A percentile compares a stretch with the other conserved stretches of the same genome.
phyloP scores from a whole-genome alignment of 768 basidiomycete species.

The Cystobasidium tubakii region DNA sequence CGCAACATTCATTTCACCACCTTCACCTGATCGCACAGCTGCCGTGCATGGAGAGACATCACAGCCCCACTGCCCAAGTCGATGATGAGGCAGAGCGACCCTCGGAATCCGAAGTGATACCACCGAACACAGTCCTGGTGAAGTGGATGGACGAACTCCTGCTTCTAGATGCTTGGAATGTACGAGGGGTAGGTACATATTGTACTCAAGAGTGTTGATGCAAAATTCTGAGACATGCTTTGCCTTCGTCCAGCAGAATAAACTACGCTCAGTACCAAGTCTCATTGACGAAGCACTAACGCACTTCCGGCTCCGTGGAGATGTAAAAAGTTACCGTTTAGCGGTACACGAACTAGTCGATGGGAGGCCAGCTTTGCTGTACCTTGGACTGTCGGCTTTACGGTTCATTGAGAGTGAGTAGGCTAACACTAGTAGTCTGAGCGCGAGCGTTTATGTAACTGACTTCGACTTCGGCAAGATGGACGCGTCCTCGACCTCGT shows the following conservation, averaged over 20 bases:
- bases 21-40: no score
- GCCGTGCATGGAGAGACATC: neutral
- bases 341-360: conserved; percentile 23
- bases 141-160: conserved; percentile 23
- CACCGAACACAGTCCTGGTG: conserved; percentile 22
- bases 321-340: neutral
- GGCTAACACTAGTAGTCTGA: no score
- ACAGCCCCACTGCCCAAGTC: neutral
- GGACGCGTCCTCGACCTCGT: conserved; percentile 10
- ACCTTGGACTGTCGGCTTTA: conserved; percentile 22
- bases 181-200: conserved; percentile 7
- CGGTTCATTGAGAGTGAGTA: conserved; percentile 28
- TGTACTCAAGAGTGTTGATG: no score
- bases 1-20: no score
- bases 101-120: neutral
- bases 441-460: no score
- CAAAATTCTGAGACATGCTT: no score
- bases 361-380: conserved; percentile 1
- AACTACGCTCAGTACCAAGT: conserved; percentile 7
- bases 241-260: neutral
- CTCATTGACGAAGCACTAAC: conserved; percentile 18
- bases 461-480: neutral
- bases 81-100: neutral
- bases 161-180: conserved; percentile 34
- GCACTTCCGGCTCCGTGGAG: conserved; percentile 1